Percentiles rank a stretch among this genome's conserved stretches.
phyloP scores from a whole-genome alignment of 345 rosid genomes.

The Citrus hindsii region DNA sequence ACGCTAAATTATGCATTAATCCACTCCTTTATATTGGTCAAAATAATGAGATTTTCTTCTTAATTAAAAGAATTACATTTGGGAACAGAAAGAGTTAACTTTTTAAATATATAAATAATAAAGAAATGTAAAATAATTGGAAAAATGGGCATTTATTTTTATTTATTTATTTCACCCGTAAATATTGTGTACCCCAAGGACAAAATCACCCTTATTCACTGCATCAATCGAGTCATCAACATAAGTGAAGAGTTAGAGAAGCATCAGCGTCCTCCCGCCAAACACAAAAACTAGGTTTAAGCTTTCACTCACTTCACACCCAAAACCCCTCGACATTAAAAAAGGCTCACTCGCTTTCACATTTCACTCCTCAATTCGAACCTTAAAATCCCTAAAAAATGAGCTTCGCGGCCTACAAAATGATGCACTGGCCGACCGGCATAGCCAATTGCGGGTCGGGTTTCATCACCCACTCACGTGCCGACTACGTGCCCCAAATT shows the following conservation, averaged over 20 bases:
- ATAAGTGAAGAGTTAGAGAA: background rate
- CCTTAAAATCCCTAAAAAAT: slow-evolving; percentile 30
- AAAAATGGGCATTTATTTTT: no score
- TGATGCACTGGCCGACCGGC: slow-evolving; percentile 97
- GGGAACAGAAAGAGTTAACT: no score
- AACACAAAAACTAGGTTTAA: slow-evolving; percentile 22
- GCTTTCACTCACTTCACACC: background rate
- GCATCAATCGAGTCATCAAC: background rate
- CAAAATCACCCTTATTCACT: no score
- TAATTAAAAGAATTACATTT: no score
- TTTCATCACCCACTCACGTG: slow-evolving; percentile 68
- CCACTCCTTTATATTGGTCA: no score
- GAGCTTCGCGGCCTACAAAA: slow-evolving; percentile 96
- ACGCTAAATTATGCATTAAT: no score
- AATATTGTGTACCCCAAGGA: no score
- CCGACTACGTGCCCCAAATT: slow-evolving; percentile 54
- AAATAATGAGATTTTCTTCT: no score
- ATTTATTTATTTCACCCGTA: no score
- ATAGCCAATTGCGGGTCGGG: slow-evolving; percentile 84
- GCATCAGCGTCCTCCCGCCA: slow-evolving; percentile 28
- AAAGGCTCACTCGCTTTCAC: background rate
- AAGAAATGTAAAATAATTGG: no score
- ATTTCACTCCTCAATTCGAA: background rate
- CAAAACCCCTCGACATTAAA: background rate
- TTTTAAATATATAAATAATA: no score